Percentiles rank a stretch among this genome's conserved stretches.
Evolutionary conservation across 176 grass and related monocot species (phyloP).

Genomic region (Alloteropsis semialata): DNA sequence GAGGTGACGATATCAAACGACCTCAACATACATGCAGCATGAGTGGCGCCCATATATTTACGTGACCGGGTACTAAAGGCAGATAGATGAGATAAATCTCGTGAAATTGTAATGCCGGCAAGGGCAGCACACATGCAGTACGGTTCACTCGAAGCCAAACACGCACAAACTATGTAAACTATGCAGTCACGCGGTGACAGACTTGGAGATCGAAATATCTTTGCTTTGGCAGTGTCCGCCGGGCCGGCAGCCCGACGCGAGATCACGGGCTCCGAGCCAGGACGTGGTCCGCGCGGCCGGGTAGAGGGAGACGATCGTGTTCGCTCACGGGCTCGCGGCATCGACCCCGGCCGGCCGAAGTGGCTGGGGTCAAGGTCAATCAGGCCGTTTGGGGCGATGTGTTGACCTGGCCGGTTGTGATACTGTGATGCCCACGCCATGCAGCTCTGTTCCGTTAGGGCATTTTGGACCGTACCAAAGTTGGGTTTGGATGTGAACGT

Average conservation of each 20-base stretch:
- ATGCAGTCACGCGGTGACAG: neutral
- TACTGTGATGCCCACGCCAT: too few species aligned
- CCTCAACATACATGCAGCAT: neutral
- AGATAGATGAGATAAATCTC: neutral
- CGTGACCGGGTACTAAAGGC: neutral
- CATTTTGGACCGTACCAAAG: neutral
- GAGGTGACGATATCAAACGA: too few species aligned
- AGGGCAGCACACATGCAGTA: too few species aligned
- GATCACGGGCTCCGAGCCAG: neutral
- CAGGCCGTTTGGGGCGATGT: neutral
- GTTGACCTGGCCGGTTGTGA: conserved; percentile 28
- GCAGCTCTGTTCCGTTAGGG: neutral
- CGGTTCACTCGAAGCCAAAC: too few species aligned
- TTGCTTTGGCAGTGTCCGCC: neutral
- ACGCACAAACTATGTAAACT: too few species aligned
- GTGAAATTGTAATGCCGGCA: neutral
- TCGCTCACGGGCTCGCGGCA: neutral
- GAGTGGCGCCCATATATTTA: neutral
- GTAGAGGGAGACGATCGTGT: neutral
- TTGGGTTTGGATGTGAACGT: neutral
- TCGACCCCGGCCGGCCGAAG: neutral
- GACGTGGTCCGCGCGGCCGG: neutral
- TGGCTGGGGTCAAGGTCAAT: neutral
- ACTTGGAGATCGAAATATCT: neutral
- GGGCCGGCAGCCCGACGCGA: neutral